Evolutionary conservation across 352 stramenopile genomes (phyloP), one percentile per base, ranked within the genome.

Genomic region (Phytopythium chamaehyphon): DNA sequence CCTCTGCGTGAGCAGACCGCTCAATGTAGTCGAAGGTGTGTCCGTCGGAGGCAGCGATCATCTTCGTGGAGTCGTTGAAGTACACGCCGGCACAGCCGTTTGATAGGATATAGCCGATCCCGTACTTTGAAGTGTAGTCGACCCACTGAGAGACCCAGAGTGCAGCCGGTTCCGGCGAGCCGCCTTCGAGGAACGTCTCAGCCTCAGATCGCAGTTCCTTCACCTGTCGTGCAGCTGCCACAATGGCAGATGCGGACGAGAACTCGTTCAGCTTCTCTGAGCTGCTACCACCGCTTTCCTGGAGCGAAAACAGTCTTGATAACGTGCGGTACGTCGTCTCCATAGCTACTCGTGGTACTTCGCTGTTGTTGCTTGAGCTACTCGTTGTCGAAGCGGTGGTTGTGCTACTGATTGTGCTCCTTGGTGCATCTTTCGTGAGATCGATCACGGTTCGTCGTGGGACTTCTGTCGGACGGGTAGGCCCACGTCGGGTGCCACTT

Each of bases 81-180:
- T 99, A 99, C 8, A 99, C 96, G 46, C 96, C 92, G 0, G 88
- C 84, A 28, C 69, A 91, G 40, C 95, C 95, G 75, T 98, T 96
- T 47, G 93, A 98, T 10, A 99, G 83, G 44, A 99, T 78, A 66
- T 98, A 99, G 46, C 96, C 97, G 51, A 99, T 88, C 47, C 97
- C 97, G 69, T 99, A 99, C 72, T 99, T 99, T 65, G 83, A 95
- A 6, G 96, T 99, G 71, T 99, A 99, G 65, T 99, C 97, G 8
- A 99, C 96, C 76, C 98, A 99, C 45, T 96, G 81, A 18, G 86
- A 88, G 12, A 99, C 87, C 95, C 96, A 99, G 51, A 98, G 83
- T 0, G 62, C 76, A 4, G 86, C 66, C 2, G 76, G 72, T n/a
- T 61, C 47, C 0, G 69, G 35, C 4, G 51, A 23, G 2, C 68